Percentiles rank a stretch among this genome's conserved stretches.
These are phyloP conservation scores for Harringtonia aguacate DNA, from an alignment of 2,329 filamentous ascomycete genomes.

Conservation along the genomic window DNA sequence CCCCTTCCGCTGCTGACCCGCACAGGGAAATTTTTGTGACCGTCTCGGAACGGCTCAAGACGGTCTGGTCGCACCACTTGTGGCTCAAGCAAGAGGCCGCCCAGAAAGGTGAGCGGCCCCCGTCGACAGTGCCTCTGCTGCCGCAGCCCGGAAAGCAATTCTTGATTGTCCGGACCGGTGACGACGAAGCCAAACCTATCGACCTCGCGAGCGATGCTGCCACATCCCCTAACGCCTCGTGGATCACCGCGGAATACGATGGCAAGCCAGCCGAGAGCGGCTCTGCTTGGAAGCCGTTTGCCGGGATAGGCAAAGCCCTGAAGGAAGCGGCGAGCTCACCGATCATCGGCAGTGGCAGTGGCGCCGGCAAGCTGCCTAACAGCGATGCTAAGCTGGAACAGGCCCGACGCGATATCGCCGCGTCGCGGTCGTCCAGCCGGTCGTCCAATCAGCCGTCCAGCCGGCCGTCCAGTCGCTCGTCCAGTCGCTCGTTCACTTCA, in stretches of 20 bases:
- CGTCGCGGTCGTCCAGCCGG: constrained; percentile 23
- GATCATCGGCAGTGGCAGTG: too few species aligned
- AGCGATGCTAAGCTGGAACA: constrained; percentile 37
- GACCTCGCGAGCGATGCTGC: too few species aligned
- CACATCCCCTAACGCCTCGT: too few species aligned
- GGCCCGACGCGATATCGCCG: constrained; percentile 38
- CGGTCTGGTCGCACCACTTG: constrained; percentile 69
- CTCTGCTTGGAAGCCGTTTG: too few species aligned
- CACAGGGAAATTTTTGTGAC: constrained; percentile 61
- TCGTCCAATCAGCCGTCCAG: constrained; percentile 28
- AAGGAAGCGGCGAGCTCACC: too few species aligned
- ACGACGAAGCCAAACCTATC: too few species aligned
- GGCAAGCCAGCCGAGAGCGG: too few species aligned
- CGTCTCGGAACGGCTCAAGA: constrained; percentile 57
- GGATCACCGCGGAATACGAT: too few species aligned
- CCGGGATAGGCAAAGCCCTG: too few species aligned
- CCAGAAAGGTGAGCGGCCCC: constrained; percentile 37
- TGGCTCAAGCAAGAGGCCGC: constrained; percentile 63
- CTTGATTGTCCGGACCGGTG: constrained; percentile 80
- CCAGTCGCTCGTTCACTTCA: constrained; percentile 35
- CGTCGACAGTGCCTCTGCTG: constrained; percentile 68
- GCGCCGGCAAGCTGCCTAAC: too few species aligned
- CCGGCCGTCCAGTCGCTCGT: constrained; percentile 36
- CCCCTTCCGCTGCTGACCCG: too few species aligned
- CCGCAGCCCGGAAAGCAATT: constrained; percentile 79